Base-by-base conservation (phyloP, 768 basidiomycete species). In the Tricholoma flavovirens region DNA sequence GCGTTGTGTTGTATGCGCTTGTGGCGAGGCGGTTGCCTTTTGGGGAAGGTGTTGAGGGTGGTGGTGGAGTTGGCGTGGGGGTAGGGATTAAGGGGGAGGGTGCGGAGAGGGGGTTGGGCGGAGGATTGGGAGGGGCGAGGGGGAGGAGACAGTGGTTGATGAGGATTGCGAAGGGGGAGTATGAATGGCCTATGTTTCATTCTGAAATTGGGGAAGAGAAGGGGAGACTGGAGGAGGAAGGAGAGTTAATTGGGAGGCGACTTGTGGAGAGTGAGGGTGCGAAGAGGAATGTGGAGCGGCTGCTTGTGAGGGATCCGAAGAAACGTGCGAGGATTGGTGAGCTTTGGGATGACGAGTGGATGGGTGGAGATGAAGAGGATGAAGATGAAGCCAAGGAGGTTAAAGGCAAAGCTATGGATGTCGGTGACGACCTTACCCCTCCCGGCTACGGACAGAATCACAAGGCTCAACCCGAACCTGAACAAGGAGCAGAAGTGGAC, bases 1-100 rank as follows among this genome's bases (percentile, higher is more conserved):
- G 92, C 1, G 87, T 93, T n/a, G 90, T 93, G 49, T 71, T 94
- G 11, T 96, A 83, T 68, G 89, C 87, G 33, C 75, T 94, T 50
- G 78, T 85, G 7, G 84, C 79, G 36, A 77, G 91, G 36, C 70
- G 77, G 33, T 67, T 94, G 53, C 93, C 91, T 4, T 96, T 96
- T 71, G 90, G 78, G 2, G 79, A 81, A 58, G 78, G 75, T 19
- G 73, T 69, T n/a, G n/a, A n/a, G n/a, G n/a, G n/a, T n/a, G n/a
- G n/a, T n/a, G n/a, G n/a, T n/a, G n/a, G n/a, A 12, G 76, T 69
- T 73, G 49, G 76, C 29, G 61, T 59, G 32, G 65, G 59, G 17
- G 66, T 63, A 19, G 66, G 61, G 60, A 56, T 87, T 81, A 69
- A 83, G 36, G 67, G 70, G 24, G 68, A 70, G 57, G 63, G 67